Conservation (phyloP, 2,329 filamentous ascomycete species). For the Juglanconis oblonga region DNA sequence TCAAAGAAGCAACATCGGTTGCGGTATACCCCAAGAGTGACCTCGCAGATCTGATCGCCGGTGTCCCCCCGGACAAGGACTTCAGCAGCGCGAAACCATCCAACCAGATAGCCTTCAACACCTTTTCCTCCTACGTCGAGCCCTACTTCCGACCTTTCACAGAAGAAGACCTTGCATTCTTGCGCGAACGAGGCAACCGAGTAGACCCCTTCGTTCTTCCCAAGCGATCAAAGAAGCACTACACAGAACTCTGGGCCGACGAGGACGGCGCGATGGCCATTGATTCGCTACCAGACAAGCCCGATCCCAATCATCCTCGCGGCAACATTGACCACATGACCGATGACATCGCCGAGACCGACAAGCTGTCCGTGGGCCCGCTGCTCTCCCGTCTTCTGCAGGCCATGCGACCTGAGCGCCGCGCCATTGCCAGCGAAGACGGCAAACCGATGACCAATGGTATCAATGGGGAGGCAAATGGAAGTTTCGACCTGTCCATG, state of each 20-base stretch:
- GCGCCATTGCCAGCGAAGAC: conserved; percentile 45
- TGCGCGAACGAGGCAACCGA: conserved; percentile 86
- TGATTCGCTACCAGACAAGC: conserved; percentile 65
- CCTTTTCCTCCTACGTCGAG: conserved; percentile 89
- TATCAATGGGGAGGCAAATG: conserved; percentile 38
- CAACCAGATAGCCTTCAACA: conserved; percentile 90
- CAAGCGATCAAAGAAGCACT: conserved; percentile 78
- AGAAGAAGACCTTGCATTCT: conserved; percentile 90
- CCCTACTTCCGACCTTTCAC: conserved; percentile 85
- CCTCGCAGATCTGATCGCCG: conserved; percentile 80
- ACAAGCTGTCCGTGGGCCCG: conserved; percentile 84
- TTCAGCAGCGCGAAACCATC: conserved; percentile 92
- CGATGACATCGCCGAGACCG: conserved; percentile 82
- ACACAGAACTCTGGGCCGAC: conserved; percentile 88
- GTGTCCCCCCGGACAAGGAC: conserved; percentile 87
- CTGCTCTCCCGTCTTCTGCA: conserved; percentile 79
- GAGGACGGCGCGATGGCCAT: conserved; percentile 81
- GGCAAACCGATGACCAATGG: conserved; percentile 55
- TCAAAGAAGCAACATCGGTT: conserved; percentile 84
- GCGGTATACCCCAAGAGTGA: conserved; percentile 78
- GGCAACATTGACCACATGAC: conserved; percentile 84
- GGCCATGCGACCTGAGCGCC: conserved; percentile 74
- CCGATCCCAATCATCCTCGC: conserved; percentile 76
- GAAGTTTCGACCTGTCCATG: conserved; percentile 46
- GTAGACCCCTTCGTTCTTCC: conserved; percentile 82